Evolutionary conservation across 805 yeast species (phyloP), one percentile per base, ranked within the genome.

Genomic region (Suhomyces xylopsoci): DNA sequence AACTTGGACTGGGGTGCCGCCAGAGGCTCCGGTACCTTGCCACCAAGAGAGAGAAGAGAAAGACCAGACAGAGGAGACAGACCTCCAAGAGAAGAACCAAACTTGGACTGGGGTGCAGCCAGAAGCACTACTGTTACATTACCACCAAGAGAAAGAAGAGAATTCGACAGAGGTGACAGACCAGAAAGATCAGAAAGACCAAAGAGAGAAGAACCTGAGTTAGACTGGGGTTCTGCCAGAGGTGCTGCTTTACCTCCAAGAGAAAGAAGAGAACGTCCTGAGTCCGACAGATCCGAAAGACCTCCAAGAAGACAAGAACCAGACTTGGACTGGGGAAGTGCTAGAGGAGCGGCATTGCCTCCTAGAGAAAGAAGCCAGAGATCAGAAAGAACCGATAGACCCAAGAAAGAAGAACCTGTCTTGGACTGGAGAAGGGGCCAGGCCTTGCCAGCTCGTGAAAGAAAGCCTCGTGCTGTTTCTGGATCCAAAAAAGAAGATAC

Each of bases 201-300:
- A 52, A 72, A 76, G 67, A 74, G 74, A 56, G 81, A 77, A 60
- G 85, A 79, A 61, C 81, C 83, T 48, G 81, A 82, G 34, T 70
- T 83, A 51, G 90, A 87, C 69, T 85, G 90, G 84, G 73, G 78
- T 49, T 58, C 76, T 7, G 82, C 78, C 47, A 73, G 83, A 65
- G 55, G 58, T 38, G 51, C 62, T 14, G 28, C n/a, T 12, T 69
- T 72, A 62, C 74, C 75, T 32, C 69, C 73, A 50, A 64, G 73
- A 58, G 71, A 70, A 49, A 57, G 61, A 48, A 47, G 58, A 47
- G 51, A 56, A 38, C 65, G 67, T 58, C 54, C 52, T 4, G 47
- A 49, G 36, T n/a, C 14, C 15, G 71, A 69, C 50, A 54, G 59
- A 45, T 46, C 52, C 44, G 56, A 56, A 25, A 53, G 56, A 50